These are phyloP conservation scores for Amphicarpaea edgeworthii DNA, from an alignment of 306 rosid genomes.

Conservation along the genomic window DNA sequence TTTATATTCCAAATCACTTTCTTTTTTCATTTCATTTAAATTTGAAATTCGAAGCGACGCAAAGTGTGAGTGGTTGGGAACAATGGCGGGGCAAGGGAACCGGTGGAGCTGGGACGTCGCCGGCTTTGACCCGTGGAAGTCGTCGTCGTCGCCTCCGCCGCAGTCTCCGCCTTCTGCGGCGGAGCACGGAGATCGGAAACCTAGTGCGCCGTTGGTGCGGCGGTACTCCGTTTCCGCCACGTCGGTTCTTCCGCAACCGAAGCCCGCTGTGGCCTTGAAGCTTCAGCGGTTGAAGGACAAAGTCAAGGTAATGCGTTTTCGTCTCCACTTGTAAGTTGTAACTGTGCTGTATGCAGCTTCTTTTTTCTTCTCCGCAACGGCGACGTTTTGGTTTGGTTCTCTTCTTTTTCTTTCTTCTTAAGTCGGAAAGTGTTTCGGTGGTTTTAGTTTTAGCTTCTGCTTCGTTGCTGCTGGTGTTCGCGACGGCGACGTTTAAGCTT, in stretches of 20 bases:
- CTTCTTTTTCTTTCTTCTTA: background rate
- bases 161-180: conserved; percentile 50
- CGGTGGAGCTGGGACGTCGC: conserved; percentile 99
- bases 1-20: background rate
- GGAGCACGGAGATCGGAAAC: conserved; percentile 60
- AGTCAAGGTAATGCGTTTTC: conserved; percentile 69
- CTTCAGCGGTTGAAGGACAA: conserved; percentile 75
- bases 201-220: conserved; percentile 66
- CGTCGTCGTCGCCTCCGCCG: conserved; percentile 37
- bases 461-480: no score
- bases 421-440: background rate
- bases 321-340: conserved; percentile 10
- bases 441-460: background rate
- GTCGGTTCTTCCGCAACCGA: conserved; percentile 67
- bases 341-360: conserved; percentile 4
- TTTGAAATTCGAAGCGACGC: conserved; percentile 48
- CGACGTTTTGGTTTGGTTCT: background rate
- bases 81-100: conserved; percentile 83
- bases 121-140: conserved; percentile 92
- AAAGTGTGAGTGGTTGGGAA: background rate
- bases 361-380: conserved; percentile 33
- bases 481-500: background rate
- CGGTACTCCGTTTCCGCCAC: conserved; percentile 81
- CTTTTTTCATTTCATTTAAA: background rate
- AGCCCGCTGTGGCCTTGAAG: conserved; percentile 59